Percentiles rank a stretch among this genome's conserved stretches.
Conservation (phyloP, 805 yeast species). For the Candida nemodendra region DNA sequence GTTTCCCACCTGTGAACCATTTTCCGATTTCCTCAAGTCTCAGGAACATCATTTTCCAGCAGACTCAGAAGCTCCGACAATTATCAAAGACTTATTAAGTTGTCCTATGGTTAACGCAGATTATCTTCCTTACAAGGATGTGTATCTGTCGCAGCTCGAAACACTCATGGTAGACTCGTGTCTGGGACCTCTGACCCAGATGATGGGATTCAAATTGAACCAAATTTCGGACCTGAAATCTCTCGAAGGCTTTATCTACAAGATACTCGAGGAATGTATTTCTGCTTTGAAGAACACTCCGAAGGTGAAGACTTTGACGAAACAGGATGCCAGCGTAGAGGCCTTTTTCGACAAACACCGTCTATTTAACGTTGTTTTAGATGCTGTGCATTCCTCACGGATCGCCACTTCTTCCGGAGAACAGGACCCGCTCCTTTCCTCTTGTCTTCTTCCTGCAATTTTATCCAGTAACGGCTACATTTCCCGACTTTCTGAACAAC, state of each 20-base stretch:
- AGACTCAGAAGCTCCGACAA: conserved; percentile 14
- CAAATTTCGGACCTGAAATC: conserved; percentile 1
- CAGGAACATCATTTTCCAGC: conserved; percentile 14
- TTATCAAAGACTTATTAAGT: conserved; percentile 10
- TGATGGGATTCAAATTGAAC: conserved; percentile 9
- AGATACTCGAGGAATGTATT: conserved; percentile 17
- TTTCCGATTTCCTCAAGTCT: conserved; percentile 1
- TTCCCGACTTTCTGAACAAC: conserved; percentile 5
- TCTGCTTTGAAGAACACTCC: conserved; percentile 8
- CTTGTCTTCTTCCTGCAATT: conserved; percentile 1
- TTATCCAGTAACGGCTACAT: conserved; percentile 12
- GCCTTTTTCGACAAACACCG: conserved; percentile 17
- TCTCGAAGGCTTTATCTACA: conserved; percentile 7
- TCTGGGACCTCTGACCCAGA: conserved; percentile 16
- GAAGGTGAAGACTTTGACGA: conserved; percentile 5
- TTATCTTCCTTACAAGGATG: conserved; percentile 21
- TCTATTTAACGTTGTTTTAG: conserved; percentile 10
- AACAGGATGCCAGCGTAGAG: conserved; percentile 16
- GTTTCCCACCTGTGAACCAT: conserved; percentile 12
- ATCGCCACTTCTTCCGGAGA: neutral
- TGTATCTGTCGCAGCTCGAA: conserved; percentile 22
- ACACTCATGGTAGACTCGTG: conserved; percentile 23
- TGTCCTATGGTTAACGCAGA: conserved; percentile 18
- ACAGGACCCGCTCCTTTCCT: conserved; percentile 1
- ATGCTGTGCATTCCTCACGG: conserved; percentile 3